These are phyloP conservation scores for Allomyces macrogynus DNA, from an alignment of 192 early-diverging fungal genomes.

Conservation along the genomic window DNA sequence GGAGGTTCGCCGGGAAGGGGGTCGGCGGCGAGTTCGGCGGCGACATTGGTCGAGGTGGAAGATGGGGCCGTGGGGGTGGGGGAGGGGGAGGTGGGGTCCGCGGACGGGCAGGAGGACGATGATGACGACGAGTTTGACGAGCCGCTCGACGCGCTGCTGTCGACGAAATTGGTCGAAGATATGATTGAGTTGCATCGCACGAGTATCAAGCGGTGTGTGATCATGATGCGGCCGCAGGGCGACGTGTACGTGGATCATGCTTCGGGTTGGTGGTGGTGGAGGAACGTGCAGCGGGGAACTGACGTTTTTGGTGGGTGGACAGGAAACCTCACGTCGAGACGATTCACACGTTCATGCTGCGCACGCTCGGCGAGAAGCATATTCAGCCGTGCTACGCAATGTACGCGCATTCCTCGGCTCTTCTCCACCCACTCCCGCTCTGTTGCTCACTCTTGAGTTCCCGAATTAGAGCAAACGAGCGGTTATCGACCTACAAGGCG, in stretches of 20 bases:
- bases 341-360: slow-evolving; percentile 50
- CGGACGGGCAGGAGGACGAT: not conserved
- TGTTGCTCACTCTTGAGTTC: slow-evolving; percentile 1
- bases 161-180: slow-evolving; percentile 60
- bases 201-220: not conserved
- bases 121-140: slow-evolving; percentile 17
- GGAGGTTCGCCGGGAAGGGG: too few relatives aligned
- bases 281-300: too few relatives aligned
- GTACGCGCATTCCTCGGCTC: slow-evolving; percentile 5
- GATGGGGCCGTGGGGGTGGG: too few relatives aligned
- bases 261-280: not conserved
- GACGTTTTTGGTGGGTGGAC: not conserved
- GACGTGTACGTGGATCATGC: not conserved
- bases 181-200: slow-evolving; percentile 81
- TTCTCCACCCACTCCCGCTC: too few relatives aligned
- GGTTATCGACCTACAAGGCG: slow-evolving; percentile 22
- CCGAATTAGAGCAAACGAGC: slow-evolving; percentile 16
- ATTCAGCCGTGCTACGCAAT: slow-evolving; percentile 45
- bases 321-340: slow-evolving; percentile 54
- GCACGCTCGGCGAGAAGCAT: slow-evolving; percentile 49
- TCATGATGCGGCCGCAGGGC: not conserved
- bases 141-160: slow-evolving; percentile 35
- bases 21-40: too few relatives aligned
- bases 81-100: too few relatives aligned
- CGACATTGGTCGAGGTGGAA: too few relatives aligned